Conservation (phyloP, 345 rosid species). For the Gossypium bickii region DNA sequence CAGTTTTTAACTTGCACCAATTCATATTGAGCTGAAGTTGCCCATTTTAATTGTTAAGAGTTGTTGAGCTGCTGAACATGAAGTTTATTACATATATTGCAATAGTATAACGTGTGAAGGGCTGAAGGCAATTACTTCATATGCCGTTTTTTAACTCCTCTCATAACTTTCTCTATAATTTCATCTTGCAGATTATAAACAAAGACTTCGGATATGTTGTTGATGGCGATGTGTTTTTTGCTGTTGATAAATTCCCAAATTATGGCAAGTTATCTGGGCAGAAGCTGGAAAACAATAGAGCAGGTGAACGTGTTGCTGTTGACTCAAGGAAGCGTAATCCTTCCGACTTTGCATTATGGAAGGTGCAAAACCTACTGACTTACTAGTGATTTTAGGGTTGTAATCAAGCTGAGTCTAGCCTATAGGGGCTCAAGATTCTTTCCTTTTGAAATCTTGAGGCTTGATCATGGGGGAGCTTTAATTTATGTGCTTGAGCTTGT, state of each 20-base stretch:
- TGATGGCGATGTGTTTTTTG: slow-evolving; percentile 77
- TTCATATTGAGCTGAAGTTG: neutral
- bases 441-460: neutral
- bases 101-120: neutral
- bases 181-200: slow-evolving; percentile 59
- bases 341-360: slow-evolving; percentile 92
- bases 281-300: slow-evolving; percentile 62
- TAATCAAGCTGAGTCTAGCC: neutral
- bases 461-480: neutral
- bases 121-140: neutral
- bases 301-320: slow-evolving; percentile 83
- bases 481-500: neutral
- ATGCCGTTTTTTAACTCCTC: neutral
- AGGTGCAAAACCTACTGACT: slow-evolving; percentile 37
- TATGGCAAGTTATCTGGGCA: slow-evolving; percentile 79
- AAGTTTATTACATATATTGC: neutral
- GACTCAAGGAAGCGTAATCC: slow-evolving; percentile 82
- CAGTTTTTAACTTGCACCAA: neutral
- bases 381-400: neutral
- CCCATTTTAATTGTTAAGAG: neutral
- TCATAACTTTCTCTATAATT: neutral
- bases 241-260: slow-evolving; percentile 64
- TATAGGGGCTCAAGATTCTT: neutral
- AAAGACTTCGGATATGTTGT: slow-evolving; percentile 66
- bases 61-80: neutral